These are phyloP conservation scores for Oenanthe javanica DNA, from an alignment of 140 eudicot genomes.

Conservation along the genomic window DNA sequence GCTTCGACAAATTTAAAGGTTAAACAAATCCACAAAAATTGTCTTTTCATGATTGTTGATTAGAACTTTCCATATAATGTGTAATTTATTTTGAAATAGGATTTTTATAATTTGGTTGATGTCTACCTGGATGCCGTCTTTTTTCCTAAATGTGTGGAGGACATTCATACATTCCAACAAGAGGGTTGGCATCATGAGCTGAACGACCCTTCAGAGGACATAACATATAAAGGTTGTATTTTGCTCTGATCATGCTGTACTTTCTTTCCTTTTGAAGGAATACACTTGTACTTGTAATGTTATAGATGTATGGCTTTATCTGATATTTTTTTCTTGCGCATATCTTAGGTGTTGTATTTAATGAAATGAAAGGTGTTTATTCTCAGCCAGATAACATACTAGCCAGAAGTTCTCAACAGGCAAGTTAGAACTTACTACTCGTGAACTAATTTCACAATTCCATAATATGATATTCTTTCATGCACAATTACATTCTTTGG, in stretches of 20 bases:
- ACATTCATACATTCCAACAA: slow-evolving; percentile 84
- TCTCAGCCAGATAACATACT: slow-evolving; percentile 97
- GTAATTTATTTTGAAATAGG: slow-evolving; percentile 36
- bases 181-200: slow-evolving; percentile 99
- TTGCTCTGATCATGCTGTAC: neutral
- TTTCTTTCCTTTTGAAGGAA: neutral
- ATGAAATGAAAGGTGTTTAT: slow-evolving; percentile 99
- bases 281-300: neutral
- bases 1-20: slow-evolving; percentile 99
- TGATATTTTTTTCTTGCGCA: slow-evolving; percentile 7
- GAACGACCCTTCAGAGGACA: slow-evolving; percentile 88
- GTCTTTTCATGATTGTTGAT: slow-evolving; percentile 5
- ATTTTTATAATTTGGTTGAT: slow-evolving; percentile 96
- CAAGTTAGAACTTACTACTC: slow-evolving; percentile 12
- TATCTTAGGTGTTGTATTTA: slow-evolving; percentile 89
- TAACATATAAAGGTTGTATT: slow-evolving; percentile 73
- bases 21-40: slow-evolving; percentile 1
- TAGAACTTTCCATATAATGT: slow-evolving; percentile 10
- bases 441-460: neutral
- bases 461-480: neutral
- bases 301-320: neutral
- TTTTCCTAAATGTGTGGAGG: slow-evolving; percentile 94
- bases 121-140: slow-evolving; percentile 98
- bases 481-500: neutral
- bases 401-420: slow-evolving; percentile 88